phyloP scores from a whole-genome alignment of 2,329 filamentous ascomycete species.

The Cyphellophora attinorum region DNA sequence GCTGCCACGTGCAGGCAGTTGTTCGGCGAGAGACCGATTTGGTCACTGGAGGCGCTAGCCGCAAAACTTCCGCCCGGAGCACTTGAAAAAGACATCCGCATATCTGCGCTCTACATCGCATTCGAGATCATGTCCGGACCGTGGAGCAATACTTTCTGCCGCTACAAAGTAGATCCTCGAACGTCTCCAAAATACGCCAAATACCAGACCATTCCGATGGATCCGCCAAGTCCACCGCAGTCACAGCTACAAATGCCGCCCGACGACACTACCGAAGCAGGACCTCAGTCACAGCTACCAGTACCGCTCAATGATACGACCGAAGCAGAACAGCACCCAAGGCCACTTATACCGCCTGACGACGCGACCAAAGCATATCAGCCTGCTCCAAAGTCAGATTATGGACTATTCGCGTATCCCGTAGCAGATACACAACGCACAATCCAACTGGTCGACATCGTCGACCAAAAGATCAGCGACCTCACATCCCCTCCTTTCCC shows the following conservation, averaged over 20 bases:
- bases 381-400: slow-evolving; percentile 47
- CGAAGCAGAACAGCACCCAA: too few relatives aligned
- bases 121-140: slow-evolving; percentile 91
- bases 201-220: slow-evolving; percentile 87
- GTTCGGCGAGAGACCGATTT: slow-evolving; percentile 68
- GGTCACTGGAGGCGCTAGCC: slow-evolving; percentile 72
- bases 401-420: slow-evolving; percentile 89
- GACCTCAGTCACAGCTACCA: slow-evolving; percentile 68
- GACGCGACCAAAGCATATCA: background rate
- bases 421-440: slow-evolving; percentile 80
- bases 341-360: background rate
- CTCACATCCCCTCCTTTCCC: too few relatives aligned
- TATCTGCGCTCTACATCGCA: slow-evolving; percentile 71
- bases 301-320: too few relatives aligned
- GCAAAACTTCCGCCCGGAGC: slow-evolving; percentile 54
- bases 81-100: slow-evolving; percentile 51
- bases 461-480: too few relatives aligned
- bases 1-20: slow-evolving; percentile 45
- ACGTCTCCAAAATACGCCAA: slow-evolving; percentile 63
- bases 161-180: slow-evolving; percentile 79
- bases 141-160: slow-evolving; percentile 79
- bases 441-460: slow-evolving; percentile 46
- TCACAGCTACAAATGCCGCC: slow-evolving; percentile 10
- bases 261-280: slow-evolving; percentile 39
- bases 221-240: slow-evolving; percentile 32